Evolutionary conservation across 768 basidiomycete species (phyloP).

Genomic region (Clitopilus hobsonii): DNA sequence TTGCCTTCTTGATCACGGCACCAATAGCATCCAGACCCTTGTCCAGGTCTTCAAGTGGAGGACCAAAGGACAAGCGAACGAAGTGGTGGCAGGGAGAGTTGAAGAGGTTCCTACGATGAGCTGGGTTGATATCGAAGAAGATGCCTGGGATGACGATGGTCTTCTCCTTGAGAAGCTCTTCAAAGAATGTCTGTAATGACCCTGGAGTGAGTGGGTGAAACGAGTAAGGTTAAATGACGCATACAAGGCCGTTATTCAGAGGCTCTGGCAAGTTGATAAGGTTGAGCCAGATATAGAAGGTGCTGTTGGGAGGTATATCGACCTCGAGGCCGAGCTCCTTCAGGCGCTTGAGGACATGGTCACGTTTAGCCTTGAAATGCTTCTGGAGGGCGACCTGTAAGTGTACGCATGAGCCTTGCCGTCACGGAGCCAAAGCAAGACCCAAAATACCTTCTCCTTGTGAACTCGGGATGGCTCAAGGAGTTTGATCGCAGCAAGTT

Average conservation of each 20-base stretch:
- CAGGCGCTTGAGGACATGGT: conserved; percentile 83
- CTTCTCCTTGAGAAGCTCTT: conserved; percentile 86
- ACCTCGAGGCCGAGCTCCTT: conserved; percentile 76
- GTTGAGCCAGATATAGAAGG: conserved; percentile 96
- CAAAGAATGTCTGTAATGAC: conserved; percentile 79
- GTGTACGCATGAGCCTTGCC: not conserved
- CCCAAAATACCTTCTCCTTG: conserved; percentile 53
- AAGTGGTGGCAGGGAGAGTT: conserved; percentile 89
- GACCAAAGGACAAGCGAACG: conserved; percentile 83
- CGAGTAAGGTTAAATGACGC: conserved; percentile 5
- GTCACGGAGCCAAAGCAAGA: not conserved
- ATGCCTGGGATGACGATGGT: conserved; percentile 90
- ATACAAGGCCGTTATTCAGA: conserved; percentile 80
- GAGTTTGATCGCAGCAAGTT: conserved; percentile 83
- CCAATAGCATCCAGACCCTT: conserved; percentile 85
- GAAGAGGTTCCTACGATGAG: conserved; percentile 85
- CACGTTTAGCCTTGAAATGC: conserved; percentile 89
- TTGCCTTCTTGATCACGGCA: conserved; percentile 68
- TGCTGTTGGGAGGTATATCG: conserved; percentile 67
- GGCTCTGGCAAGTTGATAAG: conserved; percentile 75
- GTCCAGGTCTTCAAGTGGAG: conserved; percentile 74
- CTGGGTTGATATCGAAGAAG: conserved; percentile 81
- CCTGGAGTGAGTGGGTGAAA: not conserved
- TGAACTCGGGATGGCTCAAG: conserved; percentile 67
- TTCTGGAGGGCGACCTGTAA: conserved; percentile 74